Base-by-base conservation (phyloP, 768 basidiomycete species). In the Tylopilus balloui region DNA sequence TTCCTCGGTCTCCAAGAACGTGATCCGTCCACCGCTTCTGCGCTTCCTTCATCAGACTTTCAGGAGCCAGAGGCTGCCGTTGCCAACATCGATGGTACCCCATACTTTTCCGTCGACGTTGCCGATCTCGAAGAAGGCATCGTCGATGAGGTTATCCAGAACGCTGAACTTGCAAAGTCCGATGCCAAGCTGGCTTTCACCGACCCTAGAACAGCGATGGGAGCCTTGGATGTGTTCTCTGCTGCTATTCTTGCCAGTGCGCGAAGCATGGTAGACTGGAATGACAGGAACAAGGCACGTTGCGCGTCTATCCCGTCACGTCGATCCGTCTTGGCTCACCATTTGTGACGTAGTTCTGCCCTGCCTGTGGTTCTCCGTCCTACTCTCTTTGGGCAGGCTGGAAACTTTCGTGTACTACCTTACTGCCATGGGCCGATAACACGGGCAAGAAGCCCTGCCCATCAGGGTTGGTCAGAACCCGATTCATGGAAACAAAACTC, bases 371-470 rank as follows among this genome's bases (percentile, higher is more conserved):
- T 4, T 79, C 84, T 0, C 77, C 78, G 2, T 79, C 83, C 0
- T 88, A 90, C 59, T 88, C 91, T 0, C 73, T 90, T 57, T 97
- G 95, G 95, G 92, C 82, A 4, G 95, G 95, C 0, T 99, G 93
- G 94, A 99, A 99, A 69, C 70, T 93, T 2, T 77, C 79, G 4
- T 99, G 95, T 66, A 72, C 78, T 6, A 78, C 87, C 0, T 65
- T 89, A 23, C 66, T 91, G 17, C 88, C 89, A 6, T 90, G 89
- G 86, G 74, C 78, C 6, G 76, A 85, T 52, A 83, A 83, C 46
- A 68, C 70, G 34, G 79, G 75, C 35, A 75, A 71, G 57, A 80
- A 79, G 58, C 83, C 83, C 4, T 92, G 90, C 71, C 78, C 78
- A 6, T 84, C 89, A 34, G 77, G 70, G 87, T 91, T 72, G 31